These are phyloP conservation scores for Scheffersomyces coipomensis DNA, from an alignment of 805 yeast species.

Conservation along the genomic window DNA sequence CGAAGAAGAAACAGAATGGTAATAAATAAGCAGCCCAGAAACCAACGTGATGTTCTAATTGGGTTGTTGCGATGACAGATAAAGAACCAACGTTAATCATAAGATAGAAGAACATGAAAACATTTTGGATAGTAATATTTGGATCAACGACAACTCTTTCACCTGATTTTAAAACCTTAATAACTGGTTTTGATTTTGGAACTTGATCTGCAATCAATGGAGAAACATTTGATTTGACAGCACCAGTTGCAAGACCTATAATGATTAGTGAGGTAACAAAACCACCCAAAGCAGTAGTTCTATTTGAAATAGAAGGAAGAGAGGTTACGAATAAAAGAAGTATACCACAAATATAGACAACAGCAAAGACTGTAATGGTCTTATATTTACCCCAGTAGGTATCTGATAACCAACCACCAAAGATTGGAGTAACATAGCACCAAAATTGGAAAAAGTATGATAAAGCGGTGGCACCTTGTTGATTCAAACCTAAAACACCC, in stretches of 20 bases:
- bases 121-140: slow-evolving; percentile 64
- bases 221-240: slow-evolving; percentile 73
- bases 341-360: slow-evolving; percentile 60
- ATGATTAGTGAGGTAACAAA: slow-evolving; percentile 52
- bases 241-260: slow-evolving; percentile 76
- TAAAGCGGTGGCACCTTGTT: slow-evolving; percentile 64
- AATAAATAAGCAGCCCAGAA: slow-evolving; percentile 73
- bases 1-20: slow-evolving; percentile 57
- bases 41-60: slow-evolving; percentile 61
- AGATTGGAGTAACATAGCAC: slow-evolving; percentile 75
- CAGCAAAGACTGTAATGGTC: slow-evolving; percentile 60
- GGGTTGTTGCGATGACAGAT: slow-evolving; percentile 75
- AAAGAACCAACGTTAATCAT: slow-evolving; percentile 74
- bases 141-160: slow-evolving; percentile 53
- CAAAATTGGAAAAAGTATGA: slow-evolving; percentile 75
- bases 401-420: slow-evolving; percentile 75
- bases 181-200: slow-evolving; percentile 36
- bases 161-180: slow-evolving; percentile 35
- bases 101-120: slow-evolving; percentile 72
- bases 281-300: slow-evolving; percentile 59
- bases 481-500: slow-evolving; percentile 57
- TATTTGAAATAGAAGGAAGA: slow-evolving; percentile 52
- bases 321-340: slow-evolving; percentile 67
- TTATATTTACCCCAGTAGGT: slow-evolving; percentile 68
- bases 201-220: slow-evolving; percentile 67